These are phyloP conservation scores for Trichoderma afroharzianum DNA, from an alignment of 2,329 filamentous ascomycete species.

Conservation along the genomic window DNA sequence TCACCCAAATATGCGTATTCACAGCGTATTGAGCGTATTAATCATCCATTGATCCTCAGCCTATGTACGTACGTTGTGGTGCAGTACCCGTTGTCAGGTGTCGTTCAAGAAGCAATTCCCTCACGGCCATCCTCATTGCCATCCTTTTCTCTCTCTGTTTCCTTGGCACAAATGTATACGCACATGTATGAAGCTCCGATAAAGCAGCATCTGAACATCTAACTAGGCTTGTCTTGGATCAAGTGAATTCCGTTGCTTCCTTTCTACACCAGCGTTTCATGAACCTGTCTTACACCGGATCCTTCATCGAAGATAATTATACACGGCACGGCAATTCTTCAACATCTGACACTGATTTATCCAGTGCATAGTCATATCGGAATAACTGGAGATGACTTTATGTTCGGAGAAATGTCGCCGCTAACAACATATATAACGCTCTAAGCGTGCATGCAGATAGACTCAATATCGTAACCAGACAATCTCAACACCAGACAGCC, in stretches of 20 bases:
- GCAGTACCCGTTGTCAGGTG: background rate
- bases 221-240: background rate
- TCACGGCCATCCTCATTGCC: background rate
- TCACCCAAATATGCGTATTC: background rate
- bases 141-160: background rate
- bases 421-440: background rate
- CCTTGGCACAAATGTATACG: background rate
- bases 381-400: background rate
- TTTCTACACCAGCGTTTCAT: background rate
- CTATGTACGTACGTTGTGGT: background rate
- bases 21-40: background rate
- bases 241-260: background rate
- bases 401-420: too few relatives aligned
- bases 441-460: background rate
- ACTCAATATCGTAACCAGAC: background rate
- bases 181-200: background rate
- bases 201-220: background rate
- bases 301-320: background rate
- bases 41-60: background rate
- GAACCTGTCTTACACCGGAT: background rate
- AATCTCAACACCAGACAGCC: too few relatives aligned
- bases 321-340: background rate
- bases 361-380: background rate
- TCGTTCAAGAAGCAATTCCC: background rate
- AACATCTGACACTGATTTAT: background rate